These are phyloP conservation scores for Austroboletus festivus DNA, from an alignment of 768 basidiomycete species.

Conservation along the genomic window DNA sequence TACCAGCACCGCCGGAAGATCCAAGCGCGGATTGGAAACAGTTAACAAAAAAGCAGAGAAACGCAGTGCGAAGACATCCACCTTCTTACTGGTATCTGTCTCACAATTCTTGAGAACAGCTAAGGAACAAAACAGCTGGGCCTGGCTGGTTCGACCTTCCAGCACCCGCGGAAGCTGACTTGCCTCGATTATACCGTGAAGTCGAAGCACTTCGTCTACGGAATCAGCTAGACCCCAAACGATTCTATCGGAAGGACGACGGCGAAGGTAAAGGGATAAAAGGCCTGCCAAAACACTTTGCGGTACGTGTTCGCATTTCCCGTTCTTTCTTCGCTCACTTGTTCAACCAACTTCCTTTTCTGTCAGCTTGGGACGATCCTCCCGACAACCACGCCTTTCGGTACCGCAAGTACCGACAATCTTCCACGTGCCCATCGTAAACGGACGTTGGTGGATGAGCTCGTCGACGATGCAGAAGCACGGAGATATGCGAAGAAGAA, in stretches of 20 bases:
- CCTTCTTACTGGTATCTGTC: not conserved
- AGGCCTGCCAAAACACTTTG: constrained; percentile 84
- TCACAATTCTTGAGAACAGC: constrained; percentile 35
- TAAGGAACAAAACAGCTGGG: constrained; percentile 71
- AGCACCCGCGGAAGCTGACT: constrained; percentile 73
- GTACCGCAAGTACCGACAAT: constrained; percentile 65
- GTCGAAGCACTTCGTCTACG: constrained; percentile 83
- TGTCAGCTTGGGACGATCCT: constrained; percentile 76
- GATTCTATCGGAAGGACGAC: constrained; percentile 85
- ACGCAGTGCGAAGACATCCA: constrained; percentile 49
- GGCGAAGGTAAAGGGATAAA: constrained; percentile 84
- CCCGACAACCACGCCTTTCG: constrained; percentile 69
- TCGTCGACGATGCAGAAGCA: constrained; percentile 85
- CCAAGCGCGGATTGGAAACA: constrained; percentile 63
- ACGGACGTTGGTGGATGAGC: constrained; percentile 82
- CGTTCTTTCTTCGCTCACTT: not conserved
- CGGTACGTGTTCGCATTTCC: constrained; percentile 60
- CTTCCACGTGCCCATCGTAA: constrained; percentile 68
- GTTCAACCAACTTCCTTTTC: constrained; percentile 9
- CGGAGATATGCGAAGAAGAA: constrained; percentile 89
- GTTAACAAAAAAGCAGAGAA: constrained; percentile 69
- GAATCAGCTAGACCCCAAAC: constrained; percentile 88
- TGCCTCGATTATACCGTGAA: constrained; percentile 77
- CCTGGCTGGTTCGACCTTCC: constrained; percentile 87
- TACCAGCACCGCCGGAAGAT: constrained; percentile 60